Base-by-base conservation (phyloP, 176 grass and related monocot genomes). In the Triticum aestivum region DNA sequence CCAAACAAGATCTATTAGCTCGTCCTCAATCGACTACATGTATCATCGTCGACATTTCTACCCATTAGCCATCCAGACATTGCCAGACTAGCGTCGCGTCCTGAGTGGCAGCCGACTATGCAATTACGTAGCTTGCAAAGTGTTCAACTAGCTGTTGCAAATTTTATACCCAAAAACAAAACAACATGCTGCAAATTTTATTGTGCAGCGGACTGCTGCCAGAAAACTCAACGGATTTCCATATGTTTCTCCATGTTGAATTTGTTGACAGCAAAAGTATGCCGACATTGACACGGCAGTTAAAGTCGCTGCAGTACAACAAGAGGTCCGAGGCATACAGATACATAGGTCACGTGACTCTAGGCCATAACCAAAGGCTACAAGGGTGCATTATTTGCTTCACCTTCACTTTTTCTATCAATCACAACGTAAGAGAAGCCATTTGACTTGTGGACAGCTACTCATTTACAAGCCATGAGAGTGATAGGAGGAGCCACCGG, bases 321-420 rank as follows among this genome's bases (percentile, higher is more conserved):
- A 7, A 29, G 24, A 58, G 63, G 5, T 54, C 51, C 17, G 1
- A 45, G 0, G 23, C 47, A 51, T 51, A 45, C 38, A 39, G 38
- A 39, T 39, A 47, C 15, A 45, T 65, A 61, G 14, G 27, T 62
- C 84, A 73, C 63, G 73, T 79, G 89, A 3, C 89, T 11, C 66
- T 83, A 87, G 61, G 80, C 79, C 42, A 6, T 11, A 27, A 37
- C 41, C 64, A 87, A 87, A 75, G 75, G 89, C 30, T 83, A 83
- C 80, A 52, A 42, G 77, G 82, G 1, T 14, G 18, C 75, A 32
- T 26, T 5, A 7, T 29, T 67, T 74, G 58, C 83, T 82, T 83
- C 65, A 79, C 75, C 83, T 82, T 83, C 65, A 79, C 75, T 74
- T 72, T 13, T 75, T 41, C 66, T 1, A 9, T 12, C 8, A 20